Conservation (phyloP, 148 eudicot species). For the Cornus suecica region DNA sequence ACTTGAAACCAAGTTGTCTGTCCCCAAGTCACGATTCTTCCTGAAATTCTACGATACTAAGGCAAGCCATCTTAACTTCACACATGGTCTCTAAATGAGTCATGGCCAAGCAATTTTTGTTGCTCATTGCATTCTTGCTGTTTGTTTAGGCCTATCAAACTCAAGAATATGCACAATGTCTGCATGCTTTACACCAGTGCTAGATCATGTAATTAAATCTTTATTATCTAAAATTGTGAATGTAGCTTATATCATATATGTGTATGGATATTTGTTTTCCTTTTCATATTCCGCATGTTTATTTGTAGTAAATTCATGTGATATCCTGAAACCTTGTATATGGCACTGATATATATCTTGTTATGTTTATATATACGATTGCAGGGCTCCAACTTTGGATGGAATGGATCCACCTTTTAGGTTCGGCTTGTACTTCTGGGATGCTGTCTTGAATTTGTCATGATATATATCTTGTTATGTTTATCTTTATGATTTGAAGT, state of each 20-base stretch:
- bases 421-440: neutral
- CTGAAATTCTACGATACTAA: slow-evolving; percentile 87
- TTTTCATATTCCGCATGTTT: neutral
- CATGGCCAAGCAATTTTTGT: neutral
- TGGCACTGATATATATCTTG: slow-evolving; percentile 15
- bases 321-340: neutral
- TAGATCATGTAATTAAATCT: slow-evolving; percentile 60
- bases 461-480: too few relatives aligned
- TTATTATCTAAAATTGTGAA: slow-evolving; percentile 21
- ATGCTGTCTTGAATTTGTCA: slow-evolving; percentile 3
- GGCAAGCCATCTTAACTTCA: slow-evolving; percentile 39
- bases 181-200: slow-evolving; percentile 96
- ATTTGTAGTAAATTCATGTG: too few relatives aligned
- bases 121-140: slow-evolving; percentile 53
- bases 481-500: too few relatives aligned
- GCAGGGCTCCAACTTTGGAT: slow-evolving; percentile 81
- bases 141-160: slow-evolving; percentile 62
- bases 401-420: slow-evolving; percentile 80
- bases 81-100: slow-evolving; percentile 2
- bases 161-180: slow-evolving; percentile 87
- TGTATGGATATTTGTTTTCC: neutral
- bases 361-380: too few relatives aligned
- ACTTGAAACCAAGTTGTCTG: slow-evolving; percentile 71
- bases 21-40: slow-evolving; percentile 73
- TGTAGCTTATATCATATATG: neutral